Evolutionary conservation across 1,139 yeast genomes (phyloP), one percentile per base, ranked within the genome.

Genomic region (Suhomyces bolitotheri): DNA sequence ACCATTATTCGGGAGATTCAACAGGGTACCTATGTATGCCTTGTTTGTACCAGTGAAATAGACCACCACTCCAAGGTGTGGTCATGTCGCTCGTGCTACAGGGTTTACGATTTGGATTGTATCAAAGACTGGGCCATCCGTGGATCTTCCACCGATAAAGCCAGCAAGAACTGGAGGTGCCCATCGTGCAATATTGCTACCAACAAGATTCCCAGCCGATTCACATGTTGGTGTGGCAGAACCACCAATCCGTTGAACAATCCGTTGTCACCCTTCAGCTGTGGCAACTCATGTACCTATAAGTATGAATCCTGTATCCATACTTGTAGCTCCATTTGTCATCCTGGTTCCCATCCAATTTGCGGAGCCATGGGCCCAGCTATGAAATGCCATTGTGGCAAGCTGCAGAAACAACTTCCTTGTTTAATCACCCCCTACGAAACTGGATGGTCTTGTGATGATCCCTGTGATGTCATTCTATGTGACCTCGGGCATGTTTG

Each of bases 151-250:
- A 80, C 85, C 5, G 77, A 76, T 26, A 57, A 61, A 31, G 46
- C 51, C 12, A 57, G 59, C 29, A 66, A 73, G 36, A 67, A 70
- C 27, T 89, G 97, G 97, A 72, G 90, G 50, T 89, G 97, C 56
- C 97, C 97, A 0, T 77, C 89, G 12, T 89, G 97, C 60, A 86
- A 82, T 49, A 62, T 68, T 9, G 73, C 69, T 22, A 73, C 73
- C 34, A 58, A 56, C 11, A 67, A 65, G 40, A 65, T 80, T 4
- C 94, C 94, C 0, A 60, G 64, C 22, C 67, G 69, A 31, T 83
- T 84, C 56, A 77, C 84, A 1, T 89, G 97, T 55, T 89, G 97
- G 97, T 89, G 97, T 66, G 90, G 92, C 2, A 82, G 85, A 50
- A 76, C 74, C 3, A 64, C 76, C 13, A 77, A 85, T 45, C 97